A percentile compares a stretch with the other conserved stretches of the same genome.
phyloP scores from a whole-genome alignment of 306 rosid species.

The Begonia loranthoides region DNA sequence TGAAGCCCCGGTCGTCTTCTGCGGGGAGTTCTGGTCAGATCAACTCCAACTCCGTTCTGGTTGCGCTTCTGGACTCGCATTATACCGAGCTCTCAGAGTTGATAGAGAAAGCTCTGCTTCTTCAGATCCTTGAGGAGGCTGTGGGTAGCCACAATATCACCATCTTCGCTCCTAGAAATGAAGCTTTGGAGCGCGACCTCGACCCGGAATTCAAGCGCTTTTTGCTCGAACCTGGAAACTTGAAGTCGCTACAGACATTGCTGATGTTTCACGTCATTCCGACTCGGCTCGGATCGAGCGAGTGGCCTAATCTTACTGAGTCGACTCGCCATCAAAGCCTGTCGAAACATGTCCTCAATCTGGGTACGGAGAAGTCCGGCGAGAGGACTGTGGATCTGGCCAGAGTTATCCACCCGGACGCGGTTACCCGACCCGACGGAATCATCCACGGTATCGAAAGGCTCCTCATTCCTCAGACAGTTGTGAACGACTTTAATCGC shows the following conservation, averaged over 20 bases:
- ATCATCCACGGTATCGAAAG: slow-evolving; percentile 21
- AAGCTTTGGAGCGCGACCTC: slow-evolving; percentile 22
- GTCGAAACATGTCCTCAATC: slow-evolving; percentile 5
- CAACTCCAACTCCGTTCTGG: slow-evolving; percentile 21
- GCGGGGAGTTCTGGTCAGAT: slow-evolving; percentile 6
- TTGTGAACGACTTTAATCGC: slow-evolving; percentile 16
- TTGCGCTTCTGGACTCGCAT: slow-evolving; percentile 20
- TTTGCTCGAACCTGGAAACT: slow-evolving; percentile 16
- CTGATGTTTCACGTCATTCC: slow-evolving; percentile 18
- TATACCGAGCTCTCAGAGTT: slow-evolving; percentile 21
- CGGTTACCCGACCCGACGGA: slow-evolving; percentile 16
- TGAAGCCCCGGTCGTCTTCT: slow-evolving; percentile 3
- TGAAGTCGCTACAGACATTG: slow-evolving; percentile 15
- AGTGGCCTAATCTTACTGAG: slow-evolving; percentile 12
- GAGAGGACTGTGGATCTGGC: slow-evolving; percentile 15
- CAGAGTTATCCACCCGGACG: slow-evolving; percentile 14
- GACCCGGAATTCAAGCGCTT: slow-evolving; percentile 20
- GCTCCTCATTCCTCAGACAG: slow-evolving; percentile 13
- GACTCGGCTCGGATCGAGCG: slow-evolving; percentile 7
- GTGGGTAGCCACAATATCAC: slow-evolving; percentile 16
- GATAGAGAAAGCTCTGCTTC: slow-evolving; percentile 15
- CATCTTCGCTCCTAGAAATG: slow-evolving; percentile 16
- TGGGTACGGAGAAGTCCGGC: slow-evolving; percentile 7
- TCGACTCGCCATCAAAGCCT: slow-evolving; percentile 4
- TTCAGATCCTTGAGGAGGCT: slow-evolving; percentile 13